Percentiles rank a stretch among this genome's conserved stretches.
Conservation (phyloP, 768 basidiomycete species). For the Tricholomella constricta region DNA sequence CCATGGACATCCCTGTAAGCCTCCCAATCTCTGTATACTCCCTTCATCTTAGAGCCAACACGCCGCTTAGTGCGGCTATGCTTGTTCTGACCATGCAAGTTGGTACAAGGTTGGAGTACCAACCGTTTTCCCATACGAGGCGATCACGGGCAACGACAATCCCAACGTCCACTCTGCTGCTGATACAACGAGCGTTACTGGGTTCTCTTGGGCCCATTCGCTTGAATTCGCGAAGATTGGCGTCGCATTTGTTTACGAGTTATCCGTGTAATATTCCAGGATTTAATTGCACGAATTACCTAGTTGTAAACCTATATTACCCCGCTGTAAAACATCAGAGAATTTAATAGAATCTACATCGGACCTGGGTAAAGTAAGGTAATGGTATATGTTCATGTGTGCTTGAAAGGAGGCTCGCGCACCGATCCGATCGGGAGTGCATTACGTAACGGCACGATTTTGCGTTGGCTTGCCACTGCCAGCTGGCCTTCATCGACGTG, state of each 20-base stretch:
- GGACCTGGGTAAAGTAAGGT: too few species aligned
- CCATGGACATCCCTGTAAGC: slow-evolving; percentile 39
- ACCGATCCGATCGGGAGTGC: too few species aligned
- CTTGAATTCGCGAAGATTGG: slow-evolving; percentile 63
- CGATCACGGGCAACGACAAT: slow-evolving; percentile 43
- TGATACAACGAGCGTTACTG: slow-evolving; percentile 48
- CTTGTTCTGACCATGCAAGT: slow-evolving; percentile 49
- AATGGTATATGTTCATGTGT: too few species aligned
- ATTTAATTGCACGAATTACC: too few species aligned
- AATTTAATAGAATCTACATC: too few species aligned
- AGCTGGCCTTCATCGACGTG: neutral
- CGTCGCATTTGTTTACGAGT: slow-evolving; percentile 58
- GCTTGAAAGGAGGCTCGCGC: too few species aligned
- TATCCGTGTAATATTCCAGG: slow-evolving; percentile 30
- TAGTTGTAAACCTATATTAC: neutral
- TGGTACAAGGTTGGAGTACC: slow-evolving; percentile 47
- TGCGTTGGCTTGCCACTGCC: neutral
- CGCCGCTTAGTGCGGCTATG: slow-evolving; percentile 36
- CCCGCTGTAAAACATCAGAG: too few species aligned
- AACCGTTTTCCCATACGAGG: slow-evolving; percentile 45
- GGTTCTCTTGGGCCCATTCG: slow-evolving; percentile 53
- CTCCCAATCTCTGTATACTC: neutral
- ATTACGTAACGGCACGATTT: neutral
- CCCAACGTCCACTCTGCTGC: slow-evolving; percentile 42
- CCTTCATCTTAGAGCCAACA: neutral